phyloP scores from a whole-genome alignment of 139 green algal genomes.

The Penium margaritaceum region DNA sequence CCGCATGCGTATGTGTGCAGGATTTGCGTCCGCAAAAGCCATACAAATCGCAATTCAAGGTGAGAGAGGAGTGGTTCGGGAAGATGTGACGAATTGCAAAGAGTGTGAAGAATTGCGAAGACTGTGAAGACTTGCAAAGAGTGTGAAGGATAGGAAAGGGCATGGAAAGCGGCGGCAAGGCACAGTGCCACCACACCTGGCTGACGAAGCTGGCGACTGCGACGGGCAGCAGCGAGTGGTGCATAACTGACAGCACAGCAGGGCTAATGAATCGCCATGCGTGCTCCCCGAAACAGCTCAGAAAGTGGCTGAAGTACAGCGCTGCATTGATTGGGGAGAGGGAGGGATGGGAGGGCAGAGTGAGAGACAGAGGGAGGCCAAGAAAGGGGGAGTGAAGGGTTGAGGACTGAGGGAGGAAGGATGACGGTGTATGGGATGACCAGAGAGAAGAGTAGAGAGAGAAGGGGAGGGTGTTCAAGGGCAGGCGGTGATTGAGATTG shows the following conservation, averaged over 20 bases:
- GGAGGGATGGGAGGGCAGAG: neutral
- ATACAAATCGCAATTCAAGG: no score
- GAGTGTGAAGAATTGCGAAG: no score
- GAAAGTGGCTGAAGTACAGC: slow-evolving; percentile 17
- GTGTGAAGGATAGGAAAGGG: no score
- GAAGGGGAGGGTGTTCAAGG: no score
- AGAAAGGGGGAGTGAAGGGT: neutral
- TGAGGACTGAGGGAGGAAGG: neutral
- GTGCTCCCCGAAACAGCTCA: slow-evolving; percentile 24
- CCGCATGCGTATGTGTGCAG: no score
- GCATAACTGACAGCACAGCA: slow-evolving; percentile 16
- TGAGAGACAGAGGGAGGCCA: neutral
- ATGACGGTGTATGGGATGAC: neutral
- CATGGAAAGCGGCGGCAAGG: no score
- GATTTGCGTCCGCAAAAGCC: no score
- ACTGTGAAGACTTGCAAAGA: no score
- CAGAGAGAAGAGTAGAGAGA: neutral
- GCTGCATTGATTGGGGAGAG: neutral
- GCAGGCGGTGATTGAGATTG: no score
- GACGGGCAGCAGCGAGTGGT: slow-evolving; percentile 32
- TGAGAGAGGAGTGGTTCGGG: no score
- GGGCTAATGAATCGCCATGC: slow-evolving; percentile 23
- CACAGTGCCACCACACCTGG: slow-evolving; percentile 6
- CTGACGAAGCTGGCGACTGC: slow-evolving; percentile 33
- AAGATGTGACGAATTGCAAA: no score